Percentiles rank a stretch among this genome's conserved stretches.
Evolutionary conservation across 202 grass and related monocot species (phyloP).

Genomic region (Elaeis oleifera): DNA sequence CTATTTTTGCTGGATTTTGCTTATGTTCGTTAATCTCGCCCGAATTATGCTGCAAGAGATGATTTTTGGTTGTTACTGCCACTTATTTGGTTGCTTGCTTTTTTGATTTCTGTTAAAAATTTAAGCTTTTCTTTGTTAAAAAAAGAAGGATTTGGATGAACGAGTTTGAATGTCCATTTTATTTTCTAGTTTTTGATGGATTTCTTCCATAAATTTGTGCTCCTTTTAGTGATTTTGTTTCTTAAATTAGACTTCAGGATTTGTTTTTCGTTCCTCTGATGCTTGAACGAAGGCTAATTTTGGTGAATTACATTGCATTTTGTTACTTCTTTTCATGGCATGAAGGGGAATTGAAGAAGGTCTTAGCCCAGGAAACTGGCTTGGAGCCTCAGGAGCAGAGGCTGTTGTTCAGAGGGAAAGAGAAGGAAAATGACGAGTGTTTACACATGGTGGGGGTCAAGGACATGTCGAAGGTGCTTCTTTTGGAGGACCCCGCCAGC

Average conservation of each 20-base stretch:
- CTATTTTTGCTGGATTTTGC: neutral
- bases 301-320: constrained; percentile 5
- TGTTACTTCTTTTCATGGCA: constrained; percentile 5
- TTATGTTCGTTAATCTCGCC: neutral
- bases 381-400: constrained; percentile 69
- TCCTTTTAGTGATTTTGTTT: no score
- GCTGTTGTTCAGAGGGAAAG: constrained; percentile 73
- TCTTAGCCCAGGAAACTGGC: constrained; percentile 47
- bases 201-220: no score
- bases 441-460: constrained; percentile 65
- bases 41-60: no score
- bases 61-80: neutral
- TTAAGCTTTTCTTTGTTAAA: no score
- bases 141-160: no score
- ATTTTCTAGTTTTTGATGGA: no score
- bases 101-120: no score
- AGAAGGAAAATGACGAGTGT: constrained; percentile 65
- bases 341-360: constrained; percentile 82
- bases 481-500: constrained; percentile 49
- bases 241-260: no score
- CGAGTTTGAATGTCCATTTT: no score
- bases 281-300: no score
- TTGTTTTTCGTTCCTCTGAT: no score
- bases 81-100: neutral
- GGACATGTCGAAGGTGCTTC: constrained; percentile 68